Conservation (phyloP, 345 rosid species). For the Dovyalis caffra region DNA sequence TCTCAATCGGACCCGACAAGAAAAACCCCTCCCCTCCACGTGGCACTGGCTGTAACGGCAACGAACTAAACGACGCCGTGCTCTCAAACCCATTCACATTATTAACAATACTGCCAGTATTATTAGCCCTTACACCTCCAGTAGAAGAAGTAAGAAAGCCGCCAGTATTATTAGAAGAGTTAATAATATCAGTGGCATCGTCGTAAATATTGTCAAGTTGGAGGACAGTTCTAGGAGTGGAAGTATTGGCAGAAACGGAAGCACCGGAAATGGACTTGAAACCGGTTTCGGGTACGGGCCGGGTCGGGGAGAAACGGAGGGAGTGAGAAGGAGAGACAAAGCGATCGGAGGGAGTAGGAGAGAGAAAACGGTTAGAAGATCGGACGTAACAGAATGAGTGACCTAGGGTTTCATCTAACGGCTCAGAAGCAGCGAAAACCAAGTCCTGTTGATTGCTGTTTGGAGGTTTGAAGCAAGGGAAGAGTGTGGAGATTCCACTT, state of each 20-base stretch:
- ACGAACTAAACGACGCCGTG: conserved; percentile 78
- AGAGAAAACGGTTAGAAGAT: conserved; percentile 80
- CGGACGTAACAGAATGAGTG: conserved; percentile 96
- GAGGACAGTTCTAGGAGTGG: conserved; percentile 78
- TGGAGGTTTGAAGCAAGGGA: conserved; percentile 66
- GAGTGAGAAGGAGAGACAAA: conserved; percentile 81
- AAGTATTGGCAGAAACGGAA: conserved; percentile 76
- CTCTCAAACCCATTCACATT: conserved; percentile 80
- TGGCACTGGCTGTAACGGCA: conserved; percentile 84
- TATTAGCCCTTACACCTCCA: conserved; percentile 44
- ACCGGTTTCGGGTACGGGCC: conserved; percentile 54
- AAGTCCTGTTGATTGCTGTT: conserved; percentile 34
- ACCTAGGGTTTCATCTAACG: conserved; percentile 90
- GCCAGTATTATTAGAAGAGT: conserved; percentile 16
- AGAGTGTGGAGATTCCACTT: conserved; percentile 72
- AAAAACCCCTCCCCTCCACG: conserved; percentile 71
- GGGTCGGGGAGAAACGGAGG: conserved; percentile 79
- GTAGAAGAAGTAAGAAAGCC: conserved; percentile 11
- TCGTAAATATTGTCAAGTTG: conserved; percentile 73
- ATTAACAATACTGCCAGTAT: conserved; percentile 43
- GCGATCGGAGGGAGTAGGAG: conserved; percentile 87
- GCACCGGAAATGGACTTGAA: conserved; percentile 94
- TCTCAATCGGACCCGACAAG: conserved; percentile 90
- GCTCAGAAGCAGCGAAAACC: conserved; percentile 53
- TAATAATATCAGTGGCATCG: conserved; percentile 57